These are phyloP conservation scores for Fusarium clavum DNA, from an alignment of 2,329 filamentous ascomycete genomes.

Conservation along the genomic window DNA sequence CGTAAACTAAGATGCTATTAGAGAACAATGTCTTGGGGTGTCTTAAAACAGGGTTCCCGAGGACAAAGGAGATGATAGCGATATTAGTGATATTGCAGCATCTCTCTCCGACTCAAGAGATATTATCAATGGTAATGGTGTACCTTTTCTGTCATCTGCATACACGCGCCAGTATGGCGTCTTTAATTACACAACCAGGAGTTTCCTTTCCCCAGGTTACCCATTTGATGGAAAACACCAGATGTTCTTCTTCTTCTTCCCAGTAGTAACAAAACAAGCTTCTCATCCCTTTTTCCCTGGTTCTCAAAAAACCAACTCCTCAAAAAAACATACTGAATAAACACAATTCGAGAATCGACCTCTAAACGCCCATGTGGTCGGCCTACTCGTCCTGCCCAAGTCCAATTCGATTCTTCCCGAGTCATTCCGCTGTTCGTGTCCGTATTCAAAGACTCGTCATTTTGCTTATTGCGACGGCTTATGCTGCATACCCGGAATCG, in stretches of 20 bases:
- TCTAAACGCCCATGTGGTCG: slow-evolving; percentile 44
- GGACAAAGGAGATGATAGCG: not conserved
- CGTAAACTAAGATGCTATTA: not conserved
- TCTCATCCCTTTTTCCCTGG: slow-evolving; percentile 32
- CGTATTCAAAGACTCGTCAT: slow-evolving; percentile 18
- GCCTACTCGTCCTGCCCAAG: slow-evolving; percentile 11
- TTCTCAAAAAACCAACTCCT: slow-evolving; percentile 36
- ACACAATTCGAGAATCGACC: slow-evolving; percentile 40
- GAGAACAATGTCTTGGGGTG: not conserved
- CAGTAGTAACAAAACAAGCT: slow-evolving; percentile 19
- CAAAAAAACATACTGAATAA: slow-evolving; percentile 32
- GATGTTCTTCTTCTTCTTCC: slow-evolving; percentile 13
- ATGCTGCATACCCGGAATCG: slow-evolving; percentile 54
- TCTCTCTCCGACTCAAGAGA: not conserved
- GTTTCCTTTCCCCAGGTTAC: slow-evolving; percentile 23
- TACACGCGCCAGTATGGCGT: slow-evolving; percentile 36
- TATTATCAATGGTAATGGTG: slow-evolving; percentile 20
- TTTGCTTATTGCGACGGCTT: slow-evolving; percentile 42
- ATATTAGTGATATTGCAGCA: not conserved
- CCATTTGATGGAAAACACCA: slow-evolving; percentile 6
- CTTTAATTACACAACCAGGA: slow-evolving; percentile 39
- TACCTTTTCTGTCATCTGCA: slow-evolving; percentile 35
- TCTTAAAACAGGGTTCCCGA: not conserved
- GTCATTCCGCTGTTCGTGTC: slow-evolving; percentile 11
- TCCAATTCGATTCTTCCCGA: not conserved